Percentiles rank a stretch among this genome's conserved stretches.
phyloP scores from a whole-genome alignment of 352 stramenopile genomes.

The Achlya hypogyna region DNA sequence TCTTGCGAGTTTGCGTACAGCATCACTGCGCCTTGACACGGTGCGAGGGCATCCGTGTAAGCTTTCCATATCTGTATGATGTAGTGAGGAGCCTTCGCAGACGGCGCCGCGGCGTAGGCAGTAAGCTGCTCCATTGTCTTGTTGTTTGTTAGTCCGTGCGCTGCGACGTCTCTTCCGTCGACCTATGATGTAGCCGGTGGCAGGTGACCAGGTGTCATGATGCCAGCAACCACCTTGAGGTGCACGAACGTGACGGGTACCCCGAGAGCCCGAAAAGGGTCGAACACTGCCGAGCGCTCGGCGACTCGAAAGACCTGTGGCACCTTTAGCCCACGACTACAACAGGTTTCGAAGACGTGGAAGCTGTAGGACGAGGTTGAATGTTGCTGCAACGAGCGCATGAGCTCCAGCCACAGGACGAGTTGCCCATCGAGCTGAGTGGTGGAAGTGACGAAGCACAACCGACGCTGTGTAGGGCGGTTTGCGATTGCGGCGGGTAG shows the following conservation, averaged over 20 bases:
- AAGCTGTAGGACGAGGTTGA: not conserved
- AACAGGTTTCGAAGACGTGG: not conserved
- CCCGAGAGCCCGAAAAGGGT: not conserved
- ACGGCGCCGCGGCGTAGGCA: not conserved
- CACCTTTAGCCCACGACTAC: not conserved
- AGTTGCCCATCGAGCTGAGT: not conserved
- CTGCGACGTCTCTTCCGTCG: not conserved
- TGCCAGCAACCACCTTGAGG: not conserved
- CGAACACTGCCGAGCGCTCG: not conserved
- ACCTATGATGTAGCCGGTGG: not conserved
- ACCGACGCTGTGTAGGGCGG: not conserved
- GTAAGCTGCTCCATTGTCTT: not conserved
- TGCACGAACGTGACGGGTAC: not conserved
- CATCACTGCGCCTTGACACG: not conserved
- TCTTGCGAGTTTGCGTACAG: not conserved
- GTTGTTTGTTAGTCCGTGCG: not conserved
- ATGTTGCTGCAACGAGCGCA: not conserved
- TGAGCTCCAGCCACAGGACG: not conserved
- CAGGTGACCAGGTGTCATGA: not conserved
- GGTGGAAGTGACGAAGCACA: not conserved
- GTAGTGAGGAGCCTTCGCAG: too few species aligned
- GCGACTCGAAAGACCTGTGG: not conserved
- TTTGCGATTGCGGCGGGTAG: not conserved
- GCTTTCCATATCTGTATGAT: too few species aligned
- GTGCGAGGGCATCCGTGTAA: too few species aligned